These are phyloP conservation scores for Hypoxylon subgilvum DNA, from an alignment of 495 filamentous ascomycete genomes.

Conservation along the genomic window DNA sequence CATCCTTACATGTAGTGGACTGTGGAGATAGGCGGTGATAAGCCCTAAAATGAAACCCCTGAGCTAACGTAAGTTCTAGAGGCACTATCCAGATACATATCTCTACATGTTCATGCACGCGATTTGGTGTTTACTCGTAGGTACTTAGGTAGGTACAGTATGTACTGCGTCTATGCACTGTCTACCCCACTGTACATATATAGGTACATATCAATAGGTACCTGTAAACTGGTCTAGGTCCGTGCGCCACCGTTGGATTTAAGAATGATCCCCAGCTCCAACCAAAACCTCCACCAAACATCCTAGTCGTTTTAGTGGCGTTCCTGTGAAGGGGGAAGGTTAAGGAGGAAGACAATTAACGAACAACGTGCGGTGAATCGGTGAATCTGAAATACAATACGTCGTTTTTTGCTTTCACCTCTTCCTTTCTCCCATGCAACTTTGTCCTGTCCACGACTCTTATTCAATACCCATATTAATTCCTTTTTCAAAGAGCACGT, in stretches of 20 bases:
- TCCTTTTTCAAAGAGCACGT: too few species aligned
- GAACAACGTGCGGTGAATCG: too few species aligned
- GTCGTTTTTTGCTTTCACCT: constrained; percentile 23
- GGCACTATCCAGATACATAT: too few species aligned
- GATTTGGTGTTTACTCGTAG: too few species aligned
- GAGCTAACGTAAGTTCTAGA: constrained; percentile 22
- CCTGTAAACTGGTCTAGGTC: too few species aligned
- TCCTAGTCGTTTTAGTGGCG: constrained; percentile 33
- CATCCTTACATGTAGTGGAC: too few species aligned
- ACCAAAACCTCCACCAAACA: constrained; percentile 24
- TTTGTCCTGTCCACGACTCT: too few species aligned
- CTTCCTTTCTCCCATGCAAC: constrained; percentile 12
- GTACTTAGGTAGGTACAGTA: neutral
- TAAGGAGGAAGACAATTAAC: constrained; percentile 37
- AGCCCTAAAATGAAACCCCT: constrained; percentile 25
- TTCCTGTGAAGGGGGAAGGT: constrained; percentile 38
- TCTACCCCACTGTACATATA: too few species aligned
- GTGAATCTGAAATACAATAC: constrained; percentile 28
- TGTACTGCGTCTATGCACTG: too few species aligned
- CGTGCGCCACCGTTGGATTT: constrained; percentile 20
- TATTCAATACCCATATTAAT: too few species aligned
- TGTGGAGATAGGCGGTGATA: constrained; percentile 12
- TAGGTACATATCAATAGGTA: too few species aligned
- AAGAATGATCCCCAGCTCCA: constrained; percentile 22
- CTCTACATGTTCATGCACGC: too few species aligned